These are phyloP conservation scores for Jacaranda mimosifolia DNA, from an alignment of 257 asterid species.

Conservation along the genomic window DNA sequence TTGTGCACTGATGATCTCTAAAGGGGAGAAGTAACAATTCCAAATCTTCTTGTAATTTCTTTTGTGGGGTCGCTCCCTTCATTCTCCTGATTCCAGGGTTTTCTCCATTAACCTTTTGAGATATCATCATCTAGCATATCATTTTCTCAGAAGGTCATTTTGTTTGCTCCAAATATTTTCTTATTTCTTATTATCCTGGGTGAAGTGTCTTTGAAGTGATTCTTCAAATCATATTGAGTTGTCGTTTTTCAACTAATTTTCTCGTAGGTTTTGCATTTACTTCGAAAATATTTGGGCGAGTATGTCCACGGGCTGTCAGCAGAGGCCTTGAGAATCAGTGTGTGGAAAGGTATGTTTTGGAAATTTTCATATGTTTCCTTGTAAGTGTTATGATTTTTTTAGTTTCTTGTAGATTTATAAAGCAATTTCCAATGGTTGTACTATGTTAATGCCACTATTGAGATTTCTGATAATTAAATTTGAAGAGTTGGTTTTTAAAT, in stretches of 20 bases:
- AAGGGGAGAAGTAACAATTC: constrained; percentile 12
- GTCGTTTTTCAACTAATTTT: constrained; percentile 27
- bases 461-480: constrained; percentile 5
- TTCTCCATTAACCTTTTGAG: constrained; percentile 13
- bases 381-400: constrained; percentile 2
- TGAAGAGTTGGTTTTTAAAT: constrained; percentile 20
- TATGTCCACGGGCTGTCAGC: constrained; percentile 98
- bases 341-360: constrained; percentile 85
- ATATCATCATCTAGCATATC: constrained; percentile 30
- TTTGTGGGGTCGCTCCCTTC: not conserved
- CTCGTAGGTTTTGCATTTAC: constrained; percentile 93
- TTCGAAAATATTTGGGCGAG: constrained; percentile 97
- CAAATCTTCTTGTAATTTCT: not conserved
- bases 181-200: constrained; percentile 16
- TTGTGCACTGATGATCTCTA: constrained; percentile 22
- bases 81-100: constrained; percentile 13
- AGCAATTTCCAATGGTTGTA: constrained; percentile 14
- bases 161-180: not conserved
- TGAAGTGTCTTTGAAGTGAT: not conserved
- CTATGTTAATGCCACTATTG: constrained; percentile 24
- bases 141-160: constrained; percentile 19
- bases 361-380: not conserved
- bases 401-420: constrained; percentile 24
- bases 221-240: constrained; percentile 27
- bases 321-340: constrained; percentile 97